phyloP scores from a whole-genome alignment of 495 filamentous ascomycete species.

The Cudoniella acicularis region DNA sequence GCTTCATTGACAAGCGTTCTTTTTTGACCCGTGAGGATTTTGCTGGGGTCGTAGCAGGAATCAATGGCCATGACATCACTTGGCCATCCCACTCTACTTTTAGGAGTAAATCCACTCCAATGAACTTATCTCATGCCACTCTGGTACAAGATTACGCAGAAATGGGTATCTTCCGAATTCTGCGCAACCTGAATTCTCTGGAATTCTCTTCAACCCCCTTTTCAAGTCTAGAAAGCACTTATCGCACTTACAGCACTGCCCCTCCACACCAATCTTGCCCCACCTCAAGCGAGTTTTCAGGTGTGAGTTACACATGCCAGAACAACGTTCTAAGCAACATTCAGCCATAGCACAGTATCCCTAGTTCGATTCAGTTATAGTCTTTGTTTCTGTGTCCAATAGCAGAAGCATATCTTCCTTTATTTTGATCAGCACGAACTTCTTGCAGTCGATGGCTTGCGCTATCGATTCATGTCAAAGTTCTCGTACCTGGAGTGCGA shows the following conservation, averaged over 20 bases:
- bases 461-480: not conserved
- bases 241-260: not conserved
- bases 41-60: not conserved
- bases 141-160: too few relatives aligned
- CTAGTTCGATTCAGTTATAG: not conserved
- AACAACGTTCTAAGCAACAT: conserved; percentile 10
- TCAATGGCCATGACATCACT: not conserved
- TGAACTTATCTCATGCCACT: too few relatives aligned
- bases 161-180: too few relatives aligned
- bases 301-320: not conserved
- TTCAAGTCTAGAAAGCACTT: too few relatives aligned
- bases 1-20: not conserved
- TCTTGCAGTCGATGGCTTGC: too few relatives aligned
- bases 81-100: too few relatives aligned
- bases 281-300: conserved; percentile 6
- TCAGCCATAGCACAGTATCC: not conserved
- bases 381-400: too few relatives aligned
- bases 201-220: too few relatives aligned
- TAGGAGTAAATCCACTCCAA: too few relatives aligned
- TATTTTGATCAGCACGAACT: too few relatives aligned
- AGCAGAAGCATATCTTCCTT: too few relatives aligned
- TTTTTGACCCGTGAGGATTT: not conserved
- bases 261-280: conserved; percentile 14
- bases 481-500: not conserved
- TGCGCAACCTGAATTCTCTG: too few relatives aligned